Percentiles rank a stretch among this genome's conserved stretches.
phyloP scores from a whole-genome alignment of 495 filamentous ascomycete genomes.

The Darksidea phi region DNA sequence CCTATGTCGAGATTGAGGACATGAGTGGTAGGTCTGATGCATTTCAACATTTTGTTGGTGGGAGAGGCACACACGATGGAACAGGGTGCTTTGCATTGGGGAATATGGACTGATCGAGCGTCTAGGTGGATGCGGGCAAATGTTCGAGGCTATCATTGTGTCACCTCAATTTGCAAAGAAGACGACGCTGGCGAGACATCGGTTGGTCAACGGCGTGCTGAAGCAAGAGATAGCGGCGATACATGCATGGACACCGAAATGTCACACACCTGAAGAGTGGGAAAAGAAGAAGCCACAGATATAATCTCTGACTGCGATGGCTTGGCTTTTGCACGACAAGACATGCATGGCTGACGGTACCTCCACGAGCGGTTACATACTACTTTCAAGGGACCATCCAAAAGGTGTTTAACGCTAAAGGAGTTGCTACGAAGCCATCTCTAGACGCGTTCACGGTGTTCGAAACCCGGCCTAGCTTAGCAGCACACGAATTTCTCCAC shows the following conservation, averaged over 20 bases:
- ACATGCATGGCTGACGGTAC: too few relatives aligned
- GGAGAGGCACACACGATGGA: too few relatives aligned
- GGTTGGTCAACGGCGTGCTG: conserved; percentile 81
- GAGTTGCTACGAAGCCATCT: too few relatives aligned
- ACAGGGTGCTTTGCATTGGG: background rate
- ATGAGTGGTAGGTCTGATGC: conserved; percentile 67
- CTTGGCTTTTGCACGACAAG: too few relatives aligned
- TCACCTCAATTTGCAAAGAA: conserved; percentile 84
- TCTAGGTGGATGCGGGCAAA: conserved; percentile 89
- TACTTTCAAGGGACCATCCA: too few relatives aligned
- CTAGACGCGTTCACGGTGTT: too few relatives aligned
- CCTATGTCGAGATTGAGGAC: conserved; percentile 88
- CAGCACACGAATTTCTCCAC: conserved; percentile 80
- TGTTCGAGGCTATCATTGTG: conserved; percentile 89
- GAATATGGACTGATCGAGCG: conserved; percentile 4
- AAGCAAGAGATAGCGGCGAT: conserved; percentile 93
- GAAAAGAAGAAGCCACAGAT: conserved; percentile 56
- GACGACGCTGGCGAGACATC: conserved; percentile 80
- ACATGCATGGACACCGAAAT: conserved; percentile 98
- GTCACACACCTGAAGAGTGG: conserved; percentile 94
- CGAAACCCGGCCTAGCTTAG: conserved; percentile 48
- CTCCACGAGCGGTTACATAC: background rate
- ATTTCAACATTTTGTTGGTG: background rate
- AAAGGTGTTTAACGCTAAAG: too few relatives aligned
- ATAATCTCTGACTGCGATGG: too few relatives aligned